Conservation (phyloP, 495 filamentous ascomycete species). For the Filosporella fistucella region DNA sequence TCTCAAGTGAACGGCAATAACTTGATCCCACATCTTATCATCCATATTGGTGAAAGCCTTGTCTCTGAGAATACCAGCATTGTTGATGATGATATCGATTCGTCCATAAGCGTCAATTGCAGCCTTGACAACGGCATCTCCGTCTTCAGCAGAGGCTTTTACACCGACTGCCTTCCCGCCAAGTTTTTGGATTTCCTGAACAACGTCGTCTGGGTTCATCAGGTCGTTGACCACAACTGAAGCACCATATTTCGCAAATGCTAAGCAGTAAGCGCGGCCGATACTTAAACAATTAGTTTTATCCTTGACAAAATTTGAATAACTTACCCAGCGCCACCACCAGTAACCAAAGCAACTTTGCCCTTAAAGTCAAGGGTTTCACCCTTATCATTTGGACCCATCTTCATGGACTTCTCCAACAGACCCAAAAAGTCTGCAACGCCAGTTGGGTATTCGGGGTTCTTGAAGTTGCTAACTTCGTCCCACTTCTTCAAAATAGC, state of each 20-base stretch:
- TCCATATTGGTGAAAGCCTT: constrained; percentile 99
- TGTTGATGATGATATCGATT: constrained; percentile 93
- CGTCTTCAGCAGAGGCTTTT: constrained; percentile 93
- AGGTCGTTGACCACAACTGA: constrained; percentile 94
- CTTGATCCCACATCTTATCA: constrained; percentile 88
- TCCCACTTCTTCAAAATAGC: constrained; percentile 88
- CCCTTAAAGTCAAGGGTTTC: constrained; percentile 84
- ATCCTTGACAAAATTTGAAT: constrained; percentile 13
- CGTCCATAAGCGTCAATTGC: constrained; percentile 93
- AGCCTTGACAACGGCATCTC: constrained; percentile 84
- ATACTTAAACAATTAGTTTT: constrained; percentile 48
- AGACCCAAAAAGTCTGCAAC: constrained; percentile 83
- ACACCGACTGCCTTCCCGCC: constrained; percentile 91
- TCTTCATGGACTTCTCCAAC: constrained; percentile 79
- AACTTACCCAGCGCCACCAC: constrained; percentile 74
- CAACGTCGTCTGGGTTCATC: constrained; percentile 85
- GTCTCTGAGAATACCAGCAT: constrained; percentile 94
- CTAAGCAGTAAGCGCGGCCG: constrained; percentile 86
- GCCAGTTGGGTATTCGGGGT: constrained; percentile 80
- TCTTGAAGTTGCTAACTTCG: constrained; percentile 80
- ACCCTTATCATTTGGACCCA: constrained; percentile 66
- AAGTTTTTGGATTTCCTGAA: constrained; percentile 83
- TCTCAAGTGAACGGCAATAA: constrained; percentile 86
- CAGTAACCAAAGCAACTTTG: constrained; percentile 88
- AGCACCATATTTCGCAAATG: constrained; percentile 87